phyloP scores from a whole-genome alignment of 176 grass and related monocot species.

The Zizania latifolia region DNA sequence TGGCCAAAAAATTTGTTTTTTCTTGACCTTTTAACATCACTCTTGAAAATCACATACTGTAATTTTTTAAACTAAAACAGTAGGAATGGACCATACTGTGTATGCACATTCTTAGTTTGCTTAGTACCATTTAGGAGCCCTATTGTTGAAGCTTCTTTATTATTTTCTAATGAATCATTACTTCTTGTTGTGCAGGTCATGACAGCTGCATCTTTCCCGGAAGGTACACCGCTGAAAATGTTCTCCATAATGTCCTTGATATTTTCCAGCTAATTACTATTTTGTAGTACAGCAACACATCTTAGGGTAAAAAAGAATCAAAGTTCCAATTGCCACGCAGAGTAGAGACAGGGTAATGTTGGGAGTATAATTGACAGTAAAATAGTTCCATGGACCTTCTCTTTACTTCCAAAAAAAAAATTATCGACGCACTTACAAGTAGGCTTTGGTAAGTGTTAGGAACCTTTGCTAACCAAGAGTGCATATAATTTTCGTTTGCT shows the following conservation, averaged over 20 bases:
- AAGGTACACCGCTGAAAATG: constrained; percentile 48
- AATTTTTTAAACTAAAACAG: background rate
- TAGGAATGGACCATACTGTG: background rate
- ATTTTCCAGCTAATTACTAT: background rate
- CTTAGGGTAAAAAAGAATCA: no score
- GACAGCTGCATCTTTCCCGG: constrained; percentile 77
- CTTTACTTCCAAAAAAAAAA: no score
- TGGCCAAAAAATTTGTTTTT: background rate
- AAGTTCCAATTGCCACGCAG: background rate
- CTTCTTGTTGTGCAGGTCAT: constrained; percentile 63
- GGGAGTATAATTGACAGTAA: no score
- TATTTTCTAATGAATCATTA: background rate
- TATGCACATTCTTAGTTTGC: background rate
- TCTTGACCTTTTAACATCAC: background rate
- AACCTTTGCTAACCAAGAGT: background rate
- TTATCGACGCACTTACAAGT: background rate
- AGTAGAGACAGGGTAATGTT: background rate
- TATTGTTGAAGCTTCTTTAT: background rate
- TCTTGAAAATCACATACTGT: no score
- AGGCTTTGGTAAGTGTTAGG: background rate
- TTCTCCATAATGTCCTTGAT: background rate
- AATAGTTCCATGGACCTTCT: no score
- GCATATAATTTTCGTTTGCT: background rate
- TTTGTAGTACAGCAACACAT: no score
- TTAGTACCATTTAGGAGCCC: background rate